These are phyloP conservation scores for Fusarium temperatum DNA, from an alignment of 2,329 filamentous ascomycete genomes.

Conservation along the genomic window DNA sequence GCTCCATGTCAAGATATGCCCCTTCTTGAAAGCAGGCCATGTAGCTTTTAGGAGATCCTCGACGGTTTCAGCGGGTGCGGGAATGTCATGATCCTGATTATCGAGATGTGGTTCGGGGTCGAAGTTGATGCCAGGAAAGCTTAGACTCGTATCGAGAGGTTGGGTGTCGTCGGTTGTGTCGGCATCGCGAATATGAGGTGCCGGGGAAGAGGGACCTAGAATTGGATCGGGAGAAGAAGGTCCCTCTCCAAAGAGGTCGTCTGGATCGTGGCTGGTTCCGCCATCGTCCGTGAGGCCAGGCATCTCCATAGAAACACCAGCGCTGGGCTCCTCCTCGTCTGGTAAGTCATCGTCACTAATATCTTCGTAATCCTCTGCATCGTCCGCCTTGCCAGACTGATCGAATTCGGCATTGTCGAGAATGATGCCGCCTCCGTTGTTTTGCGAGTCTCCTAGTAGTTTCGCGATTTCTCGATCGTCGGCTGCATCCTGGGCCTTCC, in stretches of 20 bases:
- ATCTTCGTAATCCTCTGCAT: conserved; percentile 90
- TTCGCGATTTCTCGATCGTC: conserved; percentile 60
- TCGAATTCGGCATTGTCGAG: conserved; percentile 63
- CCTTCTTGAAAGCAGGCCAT: conserved; percentile 82
- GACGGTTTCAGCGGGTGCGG: conserved; percentile 75
- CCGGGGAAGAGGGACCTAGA: conserved; percentile 56
- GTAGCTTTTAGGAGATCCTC: conserved; percentile 80
- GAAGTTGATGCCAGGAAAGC: conserved; percentile 58
- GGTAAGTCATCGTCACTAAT: conserved; percentile 92
- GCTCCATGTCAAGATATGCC: conserved; percentile 80
- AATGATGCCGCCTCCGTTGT: conserved; percentile 52
- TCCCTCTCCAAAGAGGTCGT: conserved; percentile 76
- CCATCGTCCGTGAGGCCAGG: conserved; percentile 68
- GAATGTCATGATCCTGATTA: conserved; percentile 71
- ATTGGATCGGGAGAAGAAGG: conserved; percentile 59
- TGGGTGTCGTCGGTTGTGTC: conserved; percentile 49
- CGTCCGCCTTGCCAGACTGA: conserved; percentile 83
- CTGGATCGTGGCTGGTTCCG: conserved; percentile 66
- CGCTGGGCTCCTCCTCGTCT: conserved; percentile 74
- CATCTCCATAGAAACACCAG: conserved; percentile 55
- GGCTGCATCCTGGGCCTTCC: conserved; percentile 56
- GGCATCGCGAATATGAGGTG: conserved; percentile 53
- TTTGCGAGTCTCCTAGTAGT: conserved; percentile 55
- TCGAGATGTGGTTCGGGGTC: conserved; percentile 55
- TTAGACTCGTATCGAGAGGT: conserved; percentile 44